Percentiles rank a stretch among this genome's conserved stretches.
These are phyloP conservation scores for Scleroderma citrinum DNA, from an alignment of 768 basidiomycete genomes.

Conservation along the genomic window DNA sequence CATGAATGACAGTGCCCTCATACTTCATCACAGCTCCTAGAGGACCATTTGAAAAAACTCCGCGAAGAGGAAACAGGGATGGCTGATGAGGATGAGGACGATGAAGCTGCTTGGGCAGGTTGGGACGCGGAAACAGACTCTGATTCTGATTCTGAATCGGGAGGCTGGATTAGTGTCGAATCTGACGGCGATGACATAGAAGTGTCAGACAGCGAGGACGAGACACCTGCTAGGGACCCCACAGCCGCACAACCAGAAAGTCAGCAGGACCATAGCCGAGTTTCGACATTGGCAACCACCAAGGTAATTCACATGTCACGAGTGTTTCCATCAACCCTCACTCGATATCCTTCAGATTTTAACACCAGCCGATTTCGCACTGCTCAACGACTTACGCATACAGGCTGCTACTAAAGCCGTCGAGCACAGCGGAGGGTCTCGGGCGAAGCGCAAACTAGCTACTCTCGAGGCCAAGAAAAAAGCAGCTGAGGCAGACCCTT, in stretches of 20 bases:
- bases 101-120: constrained; percentile 72
- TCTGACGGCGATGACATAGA: constrained; percentile 62
- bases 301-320: constrained; percentile 45
- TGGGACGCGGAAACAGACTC: constrained; percentile 85
- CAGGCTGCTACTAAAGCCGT: constrained; percentile 70
- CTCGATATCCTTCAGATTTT: constrained; percentile 60
- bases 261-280: constrained; percentile 31
- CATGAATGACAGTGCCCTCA: background rate
- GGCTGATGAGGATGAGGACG: constrained; percentile 48
- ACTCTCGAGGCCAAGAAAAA: constrained; percentile 70
- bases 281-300: constrained; percentile 71
- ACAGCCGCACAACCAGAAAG: constrained; percentile 13
- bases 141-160: constrained; percentile 49
- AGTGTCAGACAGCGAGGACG: constrained; percentile 87
- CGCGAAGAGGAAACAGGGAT: constrained; percentile 55
- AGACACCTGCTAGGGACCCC: constrained; percentile 4
- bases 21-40: constrained; percentile 58
- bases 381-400: constrained; percentile 83
- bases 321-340: background rate
- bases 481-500: constrained; percentile 38
- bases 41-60: constrained; percentile 74
- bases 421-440: constrained; percentile 62
- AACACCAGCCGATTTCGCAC: constrained; percentile 92
- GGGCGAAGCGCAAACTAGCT: constrained; percentile 86
- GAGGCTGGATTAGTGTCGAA: constrained; percentile 76